Evolutionary conservation across 805 yeast genomes (phyloP), one percentile per base, ranked within the genome.

Genomic region (Scheffersomyces amazonensis): DNA sequence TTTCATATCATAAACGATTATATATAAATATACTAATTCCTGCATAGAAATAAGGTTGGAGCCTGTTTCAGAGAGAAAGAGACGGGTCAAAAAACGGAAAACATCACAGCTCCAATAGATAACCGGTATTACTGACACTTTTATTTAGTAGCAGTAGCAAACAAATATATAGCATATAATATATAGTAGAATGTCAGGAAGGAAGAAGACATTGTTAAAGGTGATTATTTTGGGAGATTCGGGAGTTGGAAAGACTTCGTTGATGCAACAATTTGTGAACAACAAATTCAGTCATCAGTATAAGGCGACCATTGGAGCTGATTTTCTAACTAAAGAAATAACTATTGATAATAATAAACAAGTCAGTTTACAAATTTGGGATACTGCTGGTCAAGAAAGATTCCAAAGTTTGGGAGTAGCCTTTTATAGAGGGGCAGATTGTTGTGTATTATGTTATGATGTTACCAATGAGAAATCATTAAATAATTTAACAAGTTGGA

Each of bases 231-330:
- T 91, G 38, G 99, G 99, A 29, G 98, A 93, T 62, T 86, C 96
- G 2, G 98, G 98, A 38, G 98, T 93, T 33, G 99, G 99, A 19
- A 91, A 91, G 70, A 91, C 98, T 20, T 88, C 96, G 3, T 70
- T 91, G 49, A 90, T 91, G 96, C 98, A 91, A 63, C 96, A 91
- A 62, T 91, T 88, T 64, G 96, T 93, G 48, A 89, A 88, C 65
- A 89, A 87, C 56, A 90, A 89, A 73, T 91, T 91, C 66, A 80
- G 89, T 29, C 91, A 90, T 49, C 98, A 91, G 61, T 93, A 93
- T 65, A 93, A 91, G 58, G 97, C 98, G 20, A 91, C 99, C 12
- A 91, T 91, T 49, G 99, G 99, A 8, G 98, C 98, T 2, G 98
- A 93, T 61, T 91, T 91, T 59, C 74, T 89, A 46, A 91, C 97